Conservation (phyloP, 495 filamentous ascomycete species). For the Talaromyces adpressus region DNA sequence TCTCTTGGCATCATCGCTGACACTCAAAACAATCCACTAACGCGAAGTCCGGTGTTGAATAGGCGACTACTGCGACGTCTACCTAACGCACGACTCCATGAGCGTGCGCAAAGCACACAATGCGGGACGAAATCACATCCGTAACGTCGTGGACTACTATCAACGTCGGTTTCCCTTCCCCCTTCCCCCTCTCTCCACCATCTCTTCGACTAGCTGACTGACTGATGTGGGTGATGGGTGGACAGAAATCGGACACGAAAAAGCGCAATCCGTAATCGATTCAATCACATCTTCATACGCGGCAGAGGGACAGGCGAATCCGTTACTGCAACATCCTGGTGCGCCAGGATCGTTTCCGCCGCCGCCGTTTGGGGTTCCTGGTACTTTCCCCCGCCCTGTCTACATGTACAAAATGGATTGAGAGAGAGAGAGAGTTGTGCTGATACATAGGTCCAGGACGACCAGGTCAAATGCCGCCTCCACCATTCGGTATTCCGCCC, state of each 20-base stretch:
- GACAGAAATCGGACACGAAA: conserved; percentile 96
- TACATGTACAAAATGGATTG: not conserved
- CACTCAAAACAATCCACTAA: conserved; percentile 8
- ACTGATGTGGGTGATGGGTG: not conserved
- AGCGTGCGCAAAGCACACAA: conserved; percentile 98
- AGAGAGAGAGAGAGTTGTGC: not conserved
- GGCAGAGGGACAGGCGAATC: conserved; percentile 86
- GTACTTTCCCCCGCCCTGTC: conserved; percentile 23
- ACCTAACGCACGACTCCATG: conserved; percentile 99
- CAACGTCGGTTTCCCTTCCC: conserved; percentile 75
- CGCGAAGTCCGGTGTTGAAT: conserved; percentile 18
- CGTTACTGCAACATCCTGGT: conserved; percentile 59
- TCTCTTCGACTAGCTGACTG: not conserved
- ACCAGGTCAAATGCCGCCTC: conserved; percentile 47
- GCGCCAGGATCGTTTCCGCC: conserved; percentile 38
- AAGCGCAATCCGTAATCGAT: conserved; percentile 96
- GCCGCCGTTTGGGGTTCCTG: conserved; percentile 50
- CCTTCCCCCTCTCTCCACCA: not conserved
- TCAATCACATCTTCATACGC: conserved; percentile 92
- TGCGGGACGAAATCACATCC: conserved; percentile 88
- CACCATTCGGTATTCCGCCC: conserved; percentile 48
- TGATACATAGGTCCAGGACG: conserved; percentile 18
- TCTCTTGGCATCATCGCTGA: not conserved
- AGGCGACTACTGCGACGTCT: conserved; percentile 99
- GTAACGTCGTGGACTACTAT: conserved; percentile 98